These are phyloP conservation scores for Aplosporella prunicola DNA, from an alignment of 2,329 filamentous ascomycete genomes.

Conservation along the genomic window DNA sequence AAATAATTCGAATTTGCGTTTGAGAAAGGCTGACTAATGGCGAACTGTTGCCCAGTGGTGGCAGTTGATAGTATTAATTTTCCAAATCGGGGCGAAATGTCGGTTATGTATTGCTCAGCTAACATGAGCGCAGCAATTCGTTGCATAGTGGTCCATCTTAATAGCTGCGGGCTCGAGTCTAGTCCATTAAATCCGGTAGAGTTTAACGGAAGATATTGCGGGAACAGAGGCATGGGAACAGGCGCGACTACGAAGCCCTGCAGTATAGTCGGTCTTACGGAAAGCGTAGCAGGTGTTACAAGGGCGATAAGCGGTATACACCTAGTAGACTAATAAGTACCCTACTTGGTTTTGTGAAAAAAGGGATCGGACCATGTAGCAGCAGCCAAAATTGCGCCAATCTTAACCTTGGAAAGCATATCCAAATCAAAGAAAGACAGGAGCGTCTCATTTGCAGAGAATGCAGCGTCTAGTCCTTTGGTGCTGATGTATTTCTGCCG, in stretches of 20 bases:
- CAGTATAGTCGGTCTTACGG: neutral
- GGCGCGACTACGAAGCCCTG: neutral
- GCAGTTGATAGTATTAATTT: too few species aligned
- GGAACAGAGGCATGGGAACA: neutral
- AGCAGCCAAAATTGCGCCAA: neutral
- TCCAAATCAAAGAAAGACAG: neutral
- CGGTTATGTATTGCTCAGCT: too few species aligned
- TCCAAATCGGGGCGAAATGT: too few species aligned
- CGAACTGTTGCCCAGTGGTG: too few species aligned
- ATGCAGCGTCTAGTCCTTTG: neutral
- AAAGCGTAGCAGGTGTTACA: neutral
- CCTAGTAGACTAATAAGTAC: neutral
- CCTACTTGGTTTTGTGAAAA: too few species aligned
- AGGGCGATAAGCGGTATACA: neutral
- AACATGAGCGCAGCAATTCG: too few species aligned
- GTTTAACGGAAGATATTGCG: neutral
- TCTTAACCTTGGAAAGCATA: neutral
- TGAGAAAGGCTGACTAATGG: too few species aligned
- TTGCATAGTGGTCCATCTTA: too few species aligned
- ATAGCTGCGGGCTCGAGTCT: too few species aligned
- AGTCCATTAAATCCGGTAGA: too few species aligned
- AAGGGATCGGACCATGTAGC: neutral
- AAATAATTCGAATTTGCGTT: too few species aligned
- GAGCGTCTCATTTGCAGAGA: neutral
- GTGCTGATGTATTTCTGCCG: neutral